A percentile compares a stretch with the other conserved stretches of the same genome.
These are phyloP conservation scores for Novymonas esmeraldas DNA, from an alignment of 208 protist genomes.

Conservation along the genomic window DNA sequence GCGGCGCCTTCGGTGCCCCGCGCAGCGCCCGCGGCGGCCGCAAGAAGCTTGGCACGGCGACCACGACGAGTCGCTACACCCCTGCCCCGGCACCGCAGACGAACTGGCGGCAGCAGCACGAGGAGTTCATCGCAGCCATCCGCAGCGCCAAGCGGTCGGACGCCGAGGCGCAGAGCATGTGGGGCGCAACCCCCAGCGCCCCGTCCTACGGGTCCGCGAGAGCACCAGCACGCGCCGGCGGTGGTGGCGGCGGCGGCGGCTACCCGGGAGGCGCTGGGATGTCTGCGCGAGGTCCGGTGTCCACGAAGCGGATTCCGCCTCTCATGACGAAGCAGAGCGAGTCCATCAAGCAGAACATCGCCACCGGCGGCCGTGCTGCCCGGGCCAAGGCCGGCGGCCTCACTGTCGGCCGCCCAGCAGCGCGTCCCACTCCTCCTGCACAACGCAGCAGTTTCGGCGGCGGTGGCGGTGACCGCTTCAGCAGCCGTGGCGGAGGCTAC, in stretches of 20 bases:
- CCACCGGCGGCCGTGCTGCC: constrained; percentile 42
- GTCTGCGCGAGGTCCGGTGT: constrained; percentile 3
- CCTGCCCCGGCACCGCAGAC: constrained; percentile 45
- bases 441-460: constrained; percentile 14
- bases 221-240: constrained; percentile 6
- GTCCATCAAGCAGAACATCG: constrained; percentile 51
- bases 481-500: constrained; percentile 20
- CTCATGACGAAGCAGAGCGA: constrained; percentile 67
- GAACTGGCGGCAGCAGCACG: constrained; percentile 89
- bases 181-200: constrained; percentile 30
- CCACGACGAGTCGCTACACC: constrained; percentile 28
- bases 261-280: not conserved
- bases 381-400: constrained; percentile 23
- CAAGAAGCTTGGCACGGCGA: constrained; percentile 18
- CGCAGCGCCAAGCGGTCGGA: constrained; percentile 46
- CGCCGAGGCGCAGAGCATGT: constrained; percentile 49
- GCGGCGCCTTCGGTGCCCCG: constrained; percentile 29
- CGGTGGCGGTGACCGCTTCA: constrained; percentile 35
- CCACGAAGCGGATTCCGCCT: constrained; percentile 42
- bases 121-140: constrained; percentile 87
- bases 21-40: constrained; percentile 11
- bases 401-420: not conserved
- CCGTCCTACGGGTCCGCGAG: not conserved
- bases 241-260: not conserved
- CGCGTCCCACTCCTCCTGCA: constrained; percentile 4